These are phyloP conservation scores for Backusella australiensis DNA, from an alignment of 192 early-diverging fungal species.

Conservation along the genomic window DNA sequence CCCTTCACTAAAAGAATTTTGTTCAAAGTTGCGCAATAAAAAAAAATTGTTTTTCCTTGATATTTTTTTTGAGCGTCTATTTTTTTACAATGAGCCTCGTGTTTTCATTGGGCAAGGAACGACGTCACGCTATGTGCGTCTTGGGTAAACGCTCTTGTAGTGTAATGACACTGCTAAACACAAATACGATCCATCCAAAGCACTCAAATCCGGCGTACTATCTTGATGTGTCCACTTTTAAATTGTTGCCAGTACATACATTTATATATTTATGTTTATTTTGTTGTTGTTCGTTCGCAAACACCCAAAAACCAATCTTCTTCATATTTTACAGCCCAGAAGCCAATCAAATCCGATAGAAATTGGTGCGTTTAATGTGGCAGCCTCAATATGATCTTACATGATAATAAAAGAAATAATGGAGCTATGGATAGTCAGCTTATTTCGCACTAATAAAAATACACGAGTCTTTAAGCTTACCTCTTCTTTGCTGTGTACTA, in stretches of 20 bases:
- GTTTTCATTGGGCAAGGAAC: not conserved
- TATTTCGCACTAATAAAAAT: no score
- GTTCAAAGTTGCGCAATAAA: slow-evolving; percentile 6
- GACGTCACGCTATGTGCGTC: not conserved
- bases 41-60: not conserved
- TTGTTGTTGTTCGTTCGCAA: not conserved
- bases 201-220: not conserved
- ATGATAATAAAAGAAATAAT: no score
- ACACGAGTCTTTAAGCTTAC: no score
- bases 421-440: no score
- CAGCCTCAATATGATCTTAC: no score
- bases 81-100: not conserved
- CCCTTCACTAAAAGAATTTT: slow-evolving; percentile 5
- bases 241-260: not conserved
- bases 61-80: not conserved
- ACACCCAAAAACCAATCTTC: not conserved
- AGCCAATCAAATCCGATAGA: not conserved
- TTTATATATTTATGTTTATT: not conserved
- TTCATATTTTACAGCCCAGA: not conserved
- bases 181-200: not conserved
- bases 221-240: not conserved
- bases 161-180: not conserved
- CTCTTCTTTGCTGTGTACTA: no score
- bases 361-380: not conserved
- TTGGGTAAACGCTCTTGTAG: not conserved